Evolutionary conservation across 371 early-diverging fungal genomes (phyloP), one percentile per base, ranked within the genome.

Genomic region (Nematocida sp.): DNA sequence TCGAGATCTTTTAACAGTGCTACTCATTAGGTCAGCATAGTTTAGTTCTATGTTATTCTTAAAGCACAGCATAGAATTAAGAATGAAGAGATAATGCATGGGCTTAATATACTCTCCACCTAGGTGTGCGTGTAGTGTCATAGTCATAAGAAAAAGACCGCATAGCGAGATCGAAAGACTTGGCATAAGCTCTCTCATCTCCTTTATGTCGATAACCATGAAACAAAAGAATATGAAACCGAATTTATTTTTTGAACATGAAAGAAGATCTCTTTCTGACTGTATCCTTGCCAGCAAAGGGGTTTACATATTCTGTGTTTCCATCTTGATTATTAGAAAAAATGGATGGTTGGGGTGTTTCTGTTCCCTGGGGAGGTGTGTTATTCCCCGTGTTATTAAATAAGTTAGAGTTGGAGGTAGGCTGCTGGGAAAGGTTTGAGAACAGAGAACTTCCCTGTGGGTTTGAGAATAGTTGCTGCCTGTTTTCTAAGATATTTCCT

Each of bases 21-120:
- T 78, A 54, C 80, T 78, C 80, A 78, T 78, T 18, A 66, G 70
- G 52, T 78, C 80, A 2, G 87, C 85, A 78, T 84, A 86, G 25
- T 83, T 81, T 6, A 87, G 61, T 69, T 88, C 88, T 33, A 84
- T 82, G 72, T 87, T 88, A 44, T 87, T 87, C 72, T 87, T 88
- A 72, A 88, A 88, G 70, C 73, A 80, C 60, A 87, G 62, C 42
- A 88, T 85, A 70, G 87, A 88, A 61, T 69, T 87, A n/a, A 84
- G 62, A 56, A 82, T 47, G n/a, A 88, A 72, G 44, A 88, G 33
- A 18, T 86, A 55, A 15, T 86, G 88, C 70, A 83, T 84, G 23
- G 62, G 58, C 25, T 42, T 4, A 6, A 76, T 60, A 18, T 33
- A 47, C 25, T n/a, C 27, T 11, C 52, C 50, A n/a, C 64, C 62